phyloP scores from a whole-genome alignment of 164 flowering plant species.

The Magnolia sinica region DNA sequence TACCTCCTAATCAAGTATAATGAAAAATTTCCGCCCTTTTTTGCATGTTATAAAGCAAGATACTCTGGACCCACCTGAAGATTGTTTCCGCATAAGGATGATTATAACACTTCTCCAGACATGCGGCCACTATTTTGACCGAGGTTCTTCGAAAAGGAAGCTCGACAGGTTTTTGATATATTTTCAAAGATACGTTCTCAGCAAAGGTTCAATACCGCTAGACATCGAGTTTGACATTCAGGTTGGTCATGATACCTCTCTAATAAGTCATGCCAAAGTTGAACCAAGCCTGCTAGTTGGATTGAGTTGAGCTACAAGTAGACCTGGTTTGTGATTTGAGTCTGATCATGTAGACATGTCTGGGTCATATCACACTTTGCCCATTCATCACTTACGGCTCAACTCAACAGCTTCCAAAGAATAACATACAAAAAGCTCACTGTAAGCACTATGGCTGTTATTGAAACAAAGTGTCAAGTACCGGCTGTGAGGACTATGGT shows the following conservation, averaged over 20 bases:
- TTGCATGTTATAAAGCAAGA: conserved; percentile 63
- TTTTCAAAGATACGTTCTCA: conserved; percentile 85
- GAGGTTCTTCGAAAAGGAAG: conserved; percentile 96
- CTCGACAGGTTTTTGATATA: conserved; percentile 86
- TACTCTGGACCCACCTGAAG: conserved; percentile 90
- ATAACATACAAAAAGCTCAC: too few relatives aligned
- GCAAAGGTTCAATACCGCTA: conserved; percentile 85
- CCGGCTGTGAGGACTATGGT: too few relatives aligned
- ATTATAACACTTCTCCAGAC: conserved; percentile 91
- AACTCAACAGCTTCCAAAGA: too few relatives aligned
- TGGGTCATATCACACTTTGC: too few relatives aligned
- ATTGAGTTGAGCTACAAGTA: too few relatives aligned
- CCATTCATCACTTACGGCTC: too few relatives aligned
- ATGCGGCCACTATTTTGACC: conserved; percentile 95
- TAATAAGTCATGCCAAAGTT: neutral
- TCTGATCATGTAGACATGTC: too few relatives aligned
- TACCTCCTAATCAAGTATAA: neutral
- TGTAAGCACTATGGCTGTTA: too few relatives aligned
- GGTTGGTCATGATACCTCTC: conserved; percentile 45
- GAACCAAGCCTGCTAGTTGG: too few relatives aligned
- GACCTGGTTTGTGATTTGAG: too few relatives aligned
- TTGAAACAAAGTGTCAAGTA: too few relatives aligned
- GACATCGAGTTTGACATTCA: conserved; percentile 98
- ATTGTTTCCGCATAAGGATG: conserved; percentile 93
- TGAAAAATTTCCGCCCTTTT: neutral